Conservation (phyloP, 2,329 filamentous ascomycete genomes). For the Cordyceps fumosorosea region DNA sequence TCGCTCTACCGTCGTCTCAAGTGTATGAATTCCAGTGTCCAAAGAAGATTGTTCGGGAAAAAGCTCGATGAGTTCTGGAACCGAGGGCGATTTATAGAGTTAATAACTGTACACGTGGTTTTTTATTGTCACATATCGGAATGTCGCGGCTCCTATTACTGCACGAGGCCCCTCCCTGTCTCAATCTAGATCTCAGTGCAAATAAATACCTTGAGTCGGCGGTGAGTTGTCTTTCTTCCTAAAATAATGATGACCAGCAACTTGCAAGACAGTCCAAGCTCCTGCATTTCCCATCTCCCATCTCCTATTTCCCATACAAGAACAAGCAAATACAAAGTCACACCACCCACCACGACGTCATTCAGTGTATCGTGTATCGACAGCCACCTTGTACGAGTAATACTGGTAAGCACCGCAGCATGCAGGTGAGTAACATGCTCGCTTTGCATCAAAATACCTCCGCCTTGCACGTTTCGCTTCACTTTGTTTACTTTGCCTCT, state of each 20-base stretch:
- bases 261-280: constrained; percentile 2
- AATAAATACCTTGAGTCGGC: too few relatives aligned
- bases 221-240: not conserved
- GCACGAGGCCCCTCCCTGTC: not conserved
- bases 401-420: too few relatives aligned
- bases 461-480: not conserved
- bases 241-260: not conserved
- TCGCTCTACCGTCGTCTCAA: not conserved
- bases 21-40: not conserved
- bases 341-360: not conserved
- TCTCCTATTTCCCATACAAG: not conserved
- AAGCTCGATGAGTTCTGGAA: too few relatives aligned
- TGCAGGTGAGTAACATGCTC: too few relatives aligned
- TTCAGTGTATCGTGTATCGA: not conserved
- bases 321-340: too few relatives aligned
- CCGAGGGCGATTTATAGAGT: too few relatives aligned
- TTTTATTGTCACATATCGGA: not conserved
- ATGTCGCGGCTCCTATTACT: not conserved
- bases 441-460: not conserved
- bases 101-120: too few relatives aligned
- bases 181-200: not conserved
- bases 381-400: not conserved
- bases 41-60: not conserved
- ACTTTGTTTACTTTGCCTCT: not conserved
- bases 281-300: not conserved